Evolutionary conservation across 2,329 filamentous ascomycete genomes (phyloP).

Genomic region (Reticulascus tulasneorum): DNA sequence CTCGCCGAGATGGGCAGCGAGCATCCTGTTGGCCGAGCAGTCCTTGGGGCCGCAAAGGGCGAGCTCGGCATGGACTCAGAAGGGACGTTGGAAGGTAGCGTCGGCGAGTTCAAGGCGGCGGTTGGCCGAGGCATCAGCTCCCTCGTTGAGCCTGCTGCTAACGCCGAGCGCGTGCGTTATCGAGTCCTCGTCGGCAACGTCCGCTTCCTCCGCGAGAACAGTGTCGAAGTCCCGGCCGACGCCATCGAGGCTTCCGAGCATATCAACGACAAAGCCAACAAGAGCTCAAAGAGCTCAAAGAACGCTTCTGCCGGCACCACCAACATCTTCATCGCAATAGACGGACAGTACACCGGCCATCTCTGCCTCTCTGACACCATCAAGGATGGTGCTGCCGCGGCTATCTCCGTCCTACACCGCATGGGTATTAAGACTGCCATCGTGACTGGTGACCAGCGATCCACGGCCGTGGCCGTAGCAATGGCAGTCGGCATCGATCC

Average conservation of each 20-base stretch:
- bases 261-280: constrained; percentile 43
- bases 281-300: constrained; percentile 25
- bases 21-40: constrained; percentile 90
- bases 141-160: constrained; percentile 69
- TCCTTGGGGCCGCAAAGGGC: constrained; percentile 69
- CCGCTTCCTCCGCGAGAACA: constrained; percentile 67
- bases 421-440: constrained; percentile 88
- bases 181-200: constrained; percentile 81
- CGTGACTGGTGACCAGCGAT: constrained; percentile 86
- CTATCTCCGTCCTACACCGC: constrained; percentile 74
- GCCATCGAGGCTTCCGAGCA: constrained; percentile 61
- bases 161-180: constrained; percentile 67
- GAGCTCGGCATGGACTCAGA: constrained; percentile 71
- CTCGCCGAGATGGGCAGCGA: constrained; percentile 95
- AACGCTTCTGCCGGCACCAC: constrained; percentile 66
- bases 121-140: constrained; percentile 86
- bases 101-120: constrained; percentile 78
- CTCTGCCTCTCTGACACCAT: constrained; percentile 85
- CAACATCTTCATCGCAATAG: constrained; percentile 86
- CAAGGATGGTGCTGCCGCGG: constrained; percentile 79
- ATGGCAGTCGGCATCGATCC: constrained; percentile 73
- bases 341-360: constrained; percentile 74
- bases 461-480: constrained; percentile 81
- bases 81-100: constrained; percentile 72
- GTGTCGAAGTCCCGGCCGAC: constrained; percentile 60